phyloP scores from a whole-genome alignment of 805 yeast genomes.

The Priceomyces medius region DNA sequence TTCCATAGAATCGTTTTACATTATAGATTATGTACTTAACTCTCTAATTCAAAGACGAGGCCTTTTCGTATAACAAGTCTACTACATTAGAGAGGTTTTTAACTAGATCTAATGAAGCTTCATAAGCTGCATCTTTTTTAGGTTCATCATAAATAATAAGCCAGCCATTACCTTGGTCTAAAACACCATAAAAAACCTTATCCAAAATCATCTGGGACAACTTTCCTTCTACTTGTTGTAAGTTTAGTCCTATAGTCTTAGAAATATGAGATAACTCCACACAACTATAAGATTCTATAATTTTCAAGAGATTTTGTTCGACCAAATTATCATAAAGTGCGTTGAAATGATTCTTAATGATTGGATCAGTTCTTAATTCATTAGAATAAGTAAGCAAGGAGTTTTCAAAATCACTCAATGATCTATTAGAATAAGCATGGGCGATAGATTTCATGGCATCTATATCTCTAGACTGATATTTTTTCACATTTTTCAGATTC shows the following conservation, averaged over 20 bases:
- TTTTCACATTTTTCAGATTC: conserved; percentile 62
- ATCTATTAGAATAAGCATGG: conserved; percentile 83
- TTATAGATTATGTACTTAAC: conserved; percentile 13
- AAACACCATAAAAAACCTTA: conserved; percentile 90
- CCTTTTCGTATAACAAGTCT: conserved; percentile 90
- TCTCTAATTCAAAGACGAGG: conserved; percentile 66
- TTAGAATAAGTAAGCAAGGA: conserved; percentile 66
- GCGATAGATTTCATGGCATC: conserved; percentile 97
- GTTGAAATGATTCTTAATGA: conserved; percentile 87
- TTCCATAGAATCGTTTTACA: conserved; percentile 17
- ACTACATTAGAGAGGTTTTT: conserved; percentile 86
- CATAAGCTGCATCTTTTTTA: conserved; percentile 82
- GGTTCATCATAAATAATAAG: conserved; percentile 88
- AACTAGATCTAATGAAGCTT: conserved; percentile 80
- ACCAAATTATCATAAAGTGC: conserved; percentile 89
- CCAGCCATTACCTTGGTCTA: conserved; percentile 99
- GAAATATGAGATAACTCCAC: conserved; percentile 93
- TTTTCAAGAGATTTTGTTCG: conserved; percentile 89
- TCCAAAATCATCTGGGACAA: conserved; percentile 95
- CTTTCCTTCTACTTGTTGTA: conserved; percentile 89
- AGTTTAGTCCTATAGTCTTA: conserved; percentile 80
- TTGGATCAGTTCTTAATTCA: conserved; percentile 81
- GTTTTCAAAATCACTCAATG: conserved; percentile 87
- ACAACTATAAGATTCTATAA: conserved; percentile 93
- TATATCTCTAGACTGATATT: conserved; percentile 78